phyloP scores from a whole-genome alignment of 495 filamentous ascomycete genomes.

The Evernia prunastri region DNA sequence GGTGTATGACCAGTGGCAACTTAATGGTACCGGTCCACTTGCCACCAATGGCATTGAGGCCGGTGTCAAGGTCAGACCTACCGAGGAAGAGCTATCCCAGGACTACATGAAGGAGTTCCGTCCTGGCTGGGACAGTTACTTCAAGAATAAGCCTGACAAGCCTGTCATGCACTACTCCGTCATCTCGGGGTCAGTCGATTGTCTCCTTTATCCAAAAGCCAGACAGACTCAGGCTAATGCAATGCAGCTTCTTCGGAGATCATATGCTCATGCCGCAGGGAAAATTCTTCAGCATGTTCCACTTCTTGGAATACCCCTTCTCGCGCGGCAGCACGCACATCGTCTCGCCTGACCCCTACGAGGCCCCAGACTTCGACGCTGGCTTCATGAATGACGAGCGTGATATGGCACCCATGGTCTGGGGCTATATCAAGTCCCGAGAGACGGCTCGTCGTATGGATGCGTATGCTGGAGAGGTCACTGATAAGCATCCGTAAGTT shows the following conservation, averaged over 20 bases:
- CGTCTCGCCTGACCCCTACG: conserved; percentile 63
- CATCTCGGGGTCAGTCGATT: conserved; percentile 45
- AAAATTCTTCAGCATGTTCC: conserved; percentile 86
- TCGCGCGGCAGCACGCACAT: conserved; percentile 69
- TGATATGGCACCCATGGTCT: conserved; percentile 79
- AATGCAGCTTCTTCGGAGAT: conserved; percentile 51
- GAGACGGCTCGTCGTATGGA: conserved; percentile 75
- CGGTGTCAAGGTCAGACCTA: conserved; percentile 73
- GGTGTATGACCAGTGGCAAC: conserved; percentile 68
- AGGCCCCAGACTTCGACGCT: conserved; percentile 69
- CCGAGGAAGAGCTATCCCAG: conserved; percentile 58
- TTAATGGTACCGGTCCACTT: conserved; percentile 71
- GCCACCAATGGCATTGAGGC: conserved; percentile 84
- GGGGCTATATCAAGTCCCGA: conserved; percentile 81
- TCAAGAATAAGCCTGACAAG: conserved; percentile 80
- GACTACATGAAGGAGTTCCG: conserved; percentile 64
- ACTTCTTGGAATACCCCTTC: conserved; percentile 79
- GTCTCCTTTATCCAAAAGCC: background rate
- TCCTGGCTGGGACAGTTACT: conserved; percentile 70
- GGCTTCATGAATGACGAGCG: conserved; percentile 83
- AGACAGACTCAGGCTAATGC: conserved; percentile 5
- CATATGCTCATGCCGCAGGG: conserved; percentile 69
- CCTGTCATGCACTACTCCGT: conserved; percentile 78
- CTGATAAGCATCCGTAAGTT: conserved; percentile 49
- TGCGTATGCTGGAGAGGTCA: conserved; percentile 71